These are phyloP conservation scores for Fusarium transvaalense DNA, from an alignment of 2,329 filamentous ascomycete species.

Conservation along the genomic window DNA sequence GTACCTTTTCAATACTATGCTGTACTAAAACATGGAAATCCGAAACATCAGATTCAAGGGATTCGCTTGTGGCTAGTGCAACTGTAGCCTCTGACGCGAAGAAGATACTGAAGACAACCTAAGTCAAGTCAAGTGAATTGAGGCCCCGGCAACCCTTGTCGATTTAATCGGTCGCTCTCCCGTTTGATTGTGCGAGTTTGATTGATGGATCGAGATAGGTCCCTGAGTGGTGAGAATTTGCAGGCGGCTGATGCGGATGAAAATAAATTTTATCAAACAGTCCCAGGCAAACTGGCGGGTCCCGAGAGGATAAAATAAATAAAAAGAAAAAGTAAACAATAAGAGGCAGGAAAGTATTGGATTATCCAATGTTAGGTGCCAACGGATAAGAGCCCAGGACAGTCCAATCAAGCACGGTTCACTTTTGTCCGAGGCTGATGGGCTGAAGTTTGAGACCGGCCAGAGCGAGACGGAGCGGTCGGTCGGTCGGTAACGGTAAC, in stretches of 20 bases:
- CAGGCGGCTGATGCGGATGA: slow-evolving; percentile 24
- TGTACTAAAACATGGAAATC: slow-evolving; percentile 39
- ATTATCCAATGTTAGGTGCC: slow-evolving; percentile 12
- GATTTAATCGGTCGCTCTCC: slow-evolving; percentile 19
- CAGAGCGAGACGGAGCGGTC: slow-evolving; percentile 21
- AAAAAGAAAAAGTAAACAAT: slow-evolving; percentile 9
- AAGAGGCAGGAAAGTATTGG: neutral
- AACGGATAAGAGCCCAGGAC: slow-evolving; percentile 3
- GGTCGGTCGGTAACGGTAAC: too few relatives aligned
- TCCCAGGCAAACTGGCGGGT: neutral
- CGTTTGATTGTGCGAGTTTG: slow-evolving; percentile 20
- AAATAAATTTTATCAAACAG: slow-evolving; percentile 7
- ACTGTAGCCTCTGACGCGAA: slow-evolving; percentile 34
- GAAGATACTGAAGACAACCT: neutral
- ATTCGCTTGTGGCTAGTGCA: slow-evolving; percentile 37
- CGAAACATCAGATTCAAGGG: slow-evolving; percentile 39
- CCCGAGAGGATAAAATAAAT: neutral
- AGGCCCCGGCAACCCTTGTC: slow-evolving; percentile 25
- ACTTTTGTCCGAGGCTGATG: slow-evolving; percentile 27
- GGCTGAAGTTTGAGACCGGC: slow-evolving; percentile 49
- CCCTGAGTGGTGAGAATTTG: neutral
- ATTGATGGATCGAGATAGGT: neutral
- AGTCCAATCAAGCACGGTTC: slow-evolving; percentile 41
- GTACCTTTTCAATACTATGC: slow-evolving; percentile 23
- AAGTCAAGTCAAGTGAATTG: slow-evolving; percentile 1